Base-by-base conservation (phyloP, 768 basidiomycete species). In the Omphalotus guepiniiformis region DNA sequence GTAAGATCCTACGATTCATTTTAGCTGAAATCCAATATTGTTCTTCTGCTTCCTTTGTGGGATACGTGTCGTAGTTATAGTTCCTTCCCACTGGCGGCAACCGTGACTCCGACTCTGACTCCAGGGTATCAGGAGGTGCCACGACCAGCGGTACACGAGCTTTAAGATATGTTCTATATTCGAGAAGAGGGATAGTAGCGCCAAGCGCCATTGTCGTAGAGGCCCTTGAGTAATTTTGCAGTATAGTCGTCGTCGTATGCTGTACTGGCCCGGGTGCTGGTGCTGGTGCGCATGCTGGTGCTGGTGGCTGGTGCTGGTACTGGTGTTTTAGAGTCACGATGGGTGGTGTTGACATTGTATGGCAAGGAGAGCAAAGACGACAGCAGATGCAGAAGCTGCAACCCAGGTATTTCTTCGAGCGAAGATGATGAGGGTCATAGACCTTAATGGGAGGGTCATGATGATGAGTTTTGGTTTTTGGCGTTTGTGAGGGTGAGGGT, bases 21-120 rank as follows among this genome's bases (percentile, higher is more conserved):
- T 21, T 34, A 5, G 42, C 29, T 23, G 42, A 44, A 4, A 32
- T 23, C 42, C 42, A 44, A 44, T 44, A 44, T 6, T 23, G 30
- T 25, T 44, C 30, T 11, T 44, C 42, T 6, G 42, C 42, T 23
- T 44, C 30, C 12, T 9, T 11, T 15, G 42, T 44, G 4, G 42
- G 42, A 13, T 44, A 44, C 15, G 42, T 44, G 1, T 29, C 16
- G 15, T 42, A 42, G 22, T 9, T 13, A 8, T 13, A 4, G n/a
- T 4, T 42, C n/a, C n/a, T n/a, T n/a, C n/a, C n/a, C n/a, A 3
- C 8, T 11, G 16, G 21, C 13, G 40, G 21, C 30, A n/a, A n/a
- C n/a, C n/a, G n/a, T n/a, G n/a, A n/a, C n/a, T n/a, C n/a, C n/a
- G n/a, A n/a, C n/a, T n/a, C n/a, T n/a, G n/a, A n/a, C 21, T 13